Conservation (phyloP, 179 eudicot genomes). For the Dionaea muscipula region DNA sequence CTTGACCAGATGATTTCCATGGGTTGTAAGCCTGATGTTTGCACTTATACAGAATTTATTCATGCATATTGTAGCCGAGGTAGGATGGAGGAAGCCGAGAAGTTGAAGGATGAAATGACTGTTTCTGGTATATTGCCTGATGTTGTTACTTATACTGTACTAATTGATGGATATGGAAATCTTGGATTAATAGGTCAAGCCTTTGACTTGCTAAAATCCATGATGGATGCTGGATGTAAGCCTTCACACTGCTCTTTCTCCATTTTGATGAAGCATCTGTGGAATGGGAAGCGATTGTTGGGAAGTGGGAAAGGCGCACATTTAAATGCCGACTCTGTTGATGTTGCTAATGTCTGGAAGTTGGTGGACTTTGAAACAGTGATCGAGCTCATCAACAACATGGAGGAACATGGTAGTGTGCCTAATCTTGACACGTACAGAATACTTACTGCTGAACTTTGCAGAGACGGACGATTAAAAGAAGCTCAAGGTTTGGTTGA, state of each 20-base stretch:
- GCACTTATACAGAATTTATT: slow-evolving; percentile 59
- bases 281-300: slow-evolving; percentile 17
- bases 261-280: slow-evolving; percentile 53
- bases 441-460: slow-evolving; percentile 44
- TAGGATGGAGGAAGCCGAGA: slow-evolving; percentile 57
- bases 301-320: slow-evolving; percentile 13
- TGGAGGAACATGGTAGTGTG: slow-evolving; percentile 42
- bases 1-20: slow-evolving; percentile 41
- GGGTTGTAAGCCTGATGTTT: slow-evolving; percentile 66
- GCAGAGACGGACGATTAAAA: slow-evolving; percentile 43
- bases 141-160: slow-evolving; percentile 49
- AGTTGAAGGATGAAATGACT: slow-evolving; percentile 47
- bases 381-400: slow-evolving; percentile 35
- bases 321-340: slow-evolving; percentile 18
- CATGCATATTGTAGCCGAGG: slow-evolving; percentile 58
- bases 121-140: slow-evolving; percentile 45
- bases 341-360: slow-evolving; percentile 56
- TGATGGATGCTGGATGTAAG: slow-evolving; percentile 54
- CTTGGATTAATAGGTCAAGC: slow-evolving; percentile 35
- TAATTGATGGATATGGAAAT: slow-evolving; percentile 64
- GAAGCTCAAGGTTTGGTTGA: slow-evolving; percentile 50
- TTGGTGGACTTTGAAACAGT: slow-evolving; percentile 51
- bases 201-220: slow-evolving; percentile 46
- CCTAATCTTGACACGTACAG: slow-evolving; percentile 34
- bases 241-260: slow-evolving; percentile 64